A percentile compares a stretch with the other conserved stretches of the same genome.
Evolutionary conservation across 1,284 basidiomycete genomes (phyloP).

Genomic region (Sphagnurus paluster): DNA sequence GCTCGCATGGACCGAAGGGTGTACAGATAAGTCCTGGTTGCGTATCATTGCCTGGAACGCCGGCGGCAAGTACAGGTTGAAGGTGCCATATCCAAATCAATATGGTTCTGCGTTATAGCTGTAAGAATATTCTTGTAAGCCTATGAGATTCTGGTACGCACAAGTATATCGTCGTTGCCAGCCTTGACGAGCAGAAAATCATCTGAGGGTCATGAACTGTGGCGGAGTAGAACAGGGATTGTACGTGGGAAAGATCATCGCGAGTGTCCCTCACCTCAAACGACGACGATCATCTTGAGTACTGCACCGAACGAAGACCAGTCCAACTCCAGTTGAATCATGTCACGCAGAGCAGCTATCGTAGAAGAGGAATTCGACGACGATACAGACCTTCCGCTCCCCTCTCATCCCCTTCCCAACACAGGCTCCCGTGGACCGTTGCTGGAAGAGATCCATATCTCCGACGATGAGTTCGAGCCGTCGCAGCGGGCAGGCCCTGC

Average conservation of each 20-base stretch:
- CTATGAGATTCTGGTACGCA: conserved; percentile 16
- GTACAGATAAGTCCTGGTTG: conserved; percentile 52
- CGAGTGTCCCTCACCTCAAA: conserved; percentile 8
- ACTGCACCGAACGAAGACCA: neutral
- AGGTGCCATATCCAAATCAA: conserved; percentile 15
- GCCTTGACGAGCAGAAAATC: conserved; percentile 30
- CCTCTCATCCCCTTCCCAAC: conserved; percentile 62
- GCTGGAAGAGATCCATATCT: conserved; percentile 66
- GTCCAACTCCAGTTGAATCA: conserved; percentile 30
- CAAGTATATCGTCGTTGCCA: conserved; percentile 34
- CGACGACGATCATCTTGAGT: conserved; percentile 14
- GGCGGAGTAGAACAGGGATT: conserved; percentile 12
- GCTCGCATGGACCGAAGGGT: conserved; percentile 81
- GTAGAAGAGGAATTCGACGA: conserved; percentile 80
- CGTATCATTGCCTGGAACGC: conserved; percentile 26
- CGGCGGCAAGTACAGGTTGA: conserved; percentile 12
- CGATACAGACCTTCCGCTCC: conserved; percentile 82
- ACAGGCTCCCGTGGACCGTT: conserved; percentile 71
- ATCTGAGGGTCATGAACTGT: conserved; percentile 38
- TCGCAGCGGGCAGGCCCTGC: conserved; percentile 48
- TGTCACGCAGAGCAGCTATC: conserved; percentile 64
- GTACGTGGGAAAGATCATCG: conserved; percentile 25
- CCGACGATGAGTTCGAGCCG: conserved; percentile 44
- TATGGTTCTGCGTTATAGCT: conserved; percentile 13
- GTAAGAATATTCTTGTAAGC: neutral